phyloP scores from a whole-genome alignment of 2,329 filamentous ascomycete species.

The Fusarium sp. region DNA sequence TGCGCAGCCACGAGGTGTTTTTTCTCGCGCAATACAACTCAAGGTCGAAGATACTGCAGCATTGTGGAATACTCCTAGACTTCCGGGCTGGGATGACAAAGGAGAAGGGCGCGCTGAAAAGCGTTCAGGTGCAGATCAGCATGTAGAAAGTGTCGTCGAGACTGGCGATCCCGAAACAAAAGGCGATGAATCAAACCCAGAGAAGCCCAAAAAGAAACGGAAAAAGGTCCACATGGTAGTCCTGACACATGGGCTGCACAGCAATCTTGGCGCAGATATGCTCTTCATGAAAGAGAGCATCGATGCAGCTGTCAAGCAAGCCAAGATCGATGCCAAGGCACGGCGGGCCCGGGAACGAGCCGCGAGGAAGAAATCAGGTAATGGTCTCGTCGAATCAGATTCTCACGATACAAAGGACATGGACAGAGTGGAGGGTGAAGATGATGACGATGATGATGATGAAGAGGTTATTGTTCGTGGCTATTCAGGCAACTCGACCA shows the following conservation, averaged over 20 bases:
- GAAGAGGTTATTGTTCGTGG: conserved; percentile 90
- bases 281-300: conserved; percentile 97
- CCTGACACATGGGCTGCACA: conserved; percentile 92
- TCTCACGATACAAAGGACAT: conserved; percentile 34
- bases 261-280: conserved; percentile 96
- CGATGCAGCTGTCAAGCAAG: conserved; percentile 79
- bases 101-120: conserved; percentile 42
- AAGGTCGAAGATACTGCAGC: conserved; percentile 87
- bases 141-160: conserved; percentile 46
- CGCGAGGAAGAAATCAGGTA: conserved; percentile 30
- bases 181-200: conserved; percentile 28
- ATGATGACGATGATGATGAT: conserved; percentile 63
- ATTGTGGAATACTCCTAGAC: conserved; percentile 89
- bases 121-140: conserved; percentile 42
- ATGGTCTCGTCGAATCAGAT: conserved; percentile 15
- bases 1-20: conserved; percentile 77
- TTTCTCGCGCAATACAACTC: conserved; percentile 80
- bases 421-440: conserved; percentile 54
- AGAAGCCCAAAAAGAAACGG: conserved; percentile 65
- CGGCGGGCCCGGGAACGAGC: conserved; percentile 62
- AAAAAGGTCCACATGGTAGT: conserved; percentile 91
- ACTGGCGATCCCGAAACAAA: conserved; percentile 44
- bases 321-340: conserved; percentile 72
- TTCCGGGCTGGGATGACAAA: conserved; percentile 71
- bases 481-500: conserved; percentile 87